Evolutionary conservation across 352 stramenopile genomes (phyloP).

Genomic region (Pythium volutum): DNA sequence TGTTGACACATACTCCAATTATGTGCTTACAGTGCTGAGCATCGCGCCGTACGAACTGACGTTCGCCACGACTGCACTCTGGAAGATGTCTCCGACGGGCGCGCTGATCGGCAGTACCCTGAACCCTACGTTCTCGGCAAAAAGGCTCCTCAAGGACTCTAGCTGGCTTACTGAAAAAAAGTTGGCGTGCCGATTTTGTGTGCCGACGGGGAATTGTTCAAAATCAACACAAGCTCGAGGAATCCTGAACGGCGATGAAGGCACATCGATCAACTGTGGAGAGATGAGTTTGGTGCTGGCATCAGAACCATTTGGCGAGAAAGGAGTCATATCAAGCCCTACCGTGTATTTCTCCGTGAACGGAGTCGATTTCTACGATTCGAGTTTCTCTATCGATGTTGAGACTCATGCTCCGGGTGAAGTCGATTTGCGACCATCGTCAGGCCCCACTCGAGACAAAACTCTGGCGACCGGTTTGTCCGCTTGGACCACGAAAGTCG

Average conservation of each 20-base stretch:
- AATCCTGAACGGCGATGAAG: not conserved
- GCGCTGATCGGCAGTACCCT: not conserved
- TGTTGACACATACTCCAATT: not conserved
- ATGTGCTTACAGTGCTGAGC: not conserved
- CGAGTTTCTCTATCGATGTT: constrained; percentile 28
- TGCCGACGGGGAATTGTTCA: not conserved
- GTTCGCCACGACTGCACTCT: not conserved
- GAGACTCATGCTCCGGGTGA: constrained; percentile 5
- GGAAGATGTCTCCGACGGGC: not conserved
- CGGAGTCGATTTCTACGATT: constrained; percentile 40
- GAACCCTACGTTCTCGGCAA: not conserved
- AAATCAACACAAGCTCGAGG: not conserved
- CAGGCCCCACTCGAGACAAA: not conserved
- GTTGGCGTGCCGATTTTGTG: constrained; percentile 11
- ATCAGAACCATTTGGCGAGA: not conserved
- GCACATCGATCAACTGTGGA: not conserved
- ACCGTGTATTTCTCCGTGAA: constrained; percentile 43
- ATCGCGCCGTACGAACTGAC: not conserved
- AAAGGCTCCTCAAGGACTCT: not conserved
- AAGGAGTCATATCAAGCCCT: not conserved
- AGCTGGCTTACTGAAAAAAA: not conserved
- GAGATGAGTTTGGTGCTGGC: not conserved
- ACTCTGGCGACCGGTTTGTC: not conserved
- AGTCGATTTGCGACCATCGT: not conserved
- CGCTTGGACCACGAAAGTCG: not conserved